Evolutionary conservation across 208 protist genomes (phyloP), one percentile per base, ranked within the genome.

Genomic region (Trypanosoma theileri): DNA sequence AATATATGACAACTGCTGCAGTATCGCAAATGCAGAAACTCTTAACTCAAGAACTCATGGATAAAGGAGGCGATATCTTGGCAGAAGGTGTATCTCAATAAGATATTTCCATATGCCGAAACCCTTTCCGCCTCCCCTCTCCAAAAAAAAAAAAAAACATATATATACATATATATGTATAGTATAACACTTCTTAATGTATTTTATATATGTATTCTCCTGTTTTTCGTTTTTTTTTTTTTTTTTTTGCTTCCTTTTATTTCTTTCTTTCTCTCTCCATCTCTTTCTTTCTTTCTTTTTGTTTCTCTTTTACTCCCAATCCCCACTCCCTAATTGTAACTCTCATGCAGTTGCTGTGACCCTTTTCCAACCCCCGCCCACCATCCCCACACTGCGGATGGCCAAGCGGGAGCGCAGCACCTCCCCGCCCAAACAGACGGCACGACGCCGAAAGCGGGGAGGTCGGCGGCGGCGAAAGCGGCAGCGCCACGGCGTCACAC

Each of bases 1-100:
- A 79, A 19, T 93, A 92, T 73, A 81, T 86, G 72, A 71, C 59
- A 42, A 90, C 85, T 11, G 55, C 78, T 7, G 74, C 81, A 14
- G 83, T 85, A 0, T 85, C 77, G 4, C 53, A 70, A 17, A 69
- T 71, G 48, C 88, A 91, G 71, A 40, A 53, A 4, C 51, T 66
- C 4, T 62, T 91, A 26, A 93, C 86, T 9, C 42, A 61, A 13
- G 66, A 83, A 26, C 80, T 93, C 48, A 69, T 92, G 21, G 46
- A 61, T 0, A 54, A 79, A 26, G 87, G 90, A 24, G 48, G 40
- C 4, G 50, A 44, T 40, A 71, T 69, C 13, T 24, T 69, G 24
- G 13, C 12, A 16, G 42, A 55, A 56, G 3, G 1, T 46, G 65
- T 41, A 19, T 14, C 31, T 60, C 46, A 63, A 51, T 53, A 48